Conservation (phyloP, 2,329 filamentous ascomycete genomes). For the Plenodomus biglobosus region DNA sequence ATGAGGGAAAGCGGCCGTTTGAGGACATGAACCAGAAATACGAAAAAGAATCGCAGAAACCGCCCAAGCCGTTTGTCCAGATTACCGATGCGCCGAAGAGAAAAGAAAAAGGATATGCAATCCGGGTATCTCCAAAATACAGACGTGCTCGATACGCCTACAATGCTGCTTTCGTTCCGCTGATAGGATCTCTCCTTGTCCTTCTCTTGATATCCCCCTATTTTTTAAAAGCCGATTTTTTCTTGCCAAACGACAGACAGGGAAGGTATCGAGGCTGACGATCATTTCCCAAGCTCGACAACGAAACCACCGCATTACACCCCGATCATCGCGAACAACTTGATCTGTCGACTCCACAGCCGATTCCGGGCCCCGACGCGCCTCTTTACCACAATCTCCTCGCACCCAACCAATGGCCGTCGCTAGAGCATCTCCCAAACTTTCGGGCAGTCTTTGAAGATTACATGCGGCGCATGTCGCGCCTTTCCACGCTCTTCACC, state of each 20-base stretch:
- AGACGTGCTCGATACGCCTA: not conserved
- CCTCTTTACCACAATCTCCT: constrained; percentile 75
- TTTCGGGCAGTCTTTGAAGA: constrained; percentile 71
- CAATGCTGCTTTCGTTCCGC: constrained; percentile 1
- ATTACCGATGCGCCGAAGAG: not conserved
- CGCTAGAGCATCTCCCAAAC: constrained; percentile 59
- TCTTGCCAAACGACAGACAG: not conserved
- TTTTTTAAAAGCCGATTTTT: not conserved
- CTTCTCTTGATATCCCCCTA: not conserved
- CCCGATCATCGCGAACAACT: constrained; percentile 84
- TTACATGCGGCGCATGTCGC: constrained; percentile 76
- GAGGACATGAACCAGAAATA: not conserved
- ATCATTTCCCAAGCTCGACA: constrained; percentile 47
- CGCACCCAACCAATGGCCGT: constrained; percentile 79
- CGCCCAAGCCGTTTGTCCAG: not conserved
- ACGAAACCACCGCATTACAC: constrained; percentile 69
- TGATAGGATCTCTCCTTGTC: constrained; percentile 3
- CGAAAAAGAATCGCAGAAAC: constrained; percentile 1
- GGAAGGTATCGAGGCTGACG: constrained; percentile 18
- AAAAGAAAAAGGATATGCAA: not conserved
- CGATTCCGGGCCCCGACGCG: constrained; percentile 61
- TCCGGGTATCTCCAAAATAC: constrained; percentile 6
- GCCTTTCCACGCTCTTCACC: constrained; percentile 72
- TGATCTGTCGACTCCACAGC: constrained; percentile 79
- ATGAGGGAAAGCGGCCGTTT: constrained; percentile 1